Conservation (phyloP, 495 filamentous ascomycete species). For the Penicillium canariense region DNA sequence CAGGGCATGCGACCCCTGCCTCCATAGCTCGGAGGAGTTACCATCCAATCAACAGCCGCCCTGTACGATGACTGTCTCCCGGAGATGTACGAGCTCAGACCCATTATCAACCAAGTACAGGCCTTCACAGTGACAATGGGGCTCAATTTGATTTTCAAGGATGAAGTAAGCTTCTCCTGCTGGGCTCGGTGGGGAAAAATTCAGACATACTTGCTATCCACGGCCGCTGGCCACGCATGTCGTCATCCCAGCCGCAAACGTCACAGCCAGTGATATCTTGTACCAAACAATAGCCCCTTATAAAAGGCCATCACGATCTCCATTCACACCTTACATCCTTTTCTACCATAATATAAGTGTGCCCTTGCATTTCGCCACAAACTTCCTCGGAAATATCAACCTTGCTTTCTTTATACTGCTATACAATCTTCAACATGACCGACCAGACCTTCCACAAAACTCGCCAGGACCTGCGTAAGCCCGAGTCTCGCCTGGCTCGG, state of each 20-base stretch:
- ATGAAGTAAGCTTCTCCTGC: not conserved
- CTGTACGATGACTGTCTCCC: not conserved
- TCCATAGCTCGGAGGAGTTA: not conserved
- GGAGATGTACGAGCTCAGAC: not conserved
- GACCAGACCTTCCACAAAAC: slow-evolving; percentile 52
- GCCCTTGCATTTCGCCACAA: not conserved
- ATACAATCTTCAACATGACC: slow-evolving; percentile 39
- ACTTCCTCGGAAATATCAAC: too few relatives aligned
- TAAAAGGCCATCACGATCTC: not conserved
- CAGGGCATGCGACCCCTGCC: not conserved
- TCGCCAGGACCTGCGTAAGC: slow-evolving; percentile 50
- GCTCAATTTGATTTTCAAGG: not conserved
- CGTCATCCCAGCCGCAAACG: slow-evolving; percentile 19
- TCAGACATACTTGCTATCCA: not conserved
- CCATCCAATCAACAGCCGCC: not conserved
- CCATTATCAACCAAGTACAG: not conserved
- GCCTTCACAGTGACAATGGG: not conserved
- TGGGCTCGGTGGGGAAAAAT: slow-evolving; percentile 10
- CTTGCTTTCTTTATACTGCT: not conserved
- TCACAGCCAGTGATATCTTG: slow-evolving; percentile 7
- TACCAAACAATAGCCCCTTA: not conserved
- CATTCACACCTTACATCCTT: not conserved
- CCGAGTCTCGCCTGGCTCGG: slow-evolving; percentile 44
- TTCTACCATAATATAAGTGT: not conserved
- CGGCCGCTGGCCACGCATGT: slow-evolving; percentile 8